Evolutionary conservation across 1,284 basidiomycete genomes (phyloP), one percentile per base, ranked within the genome.

Genomic region (Phylloboletellus chloephorus): DNA sequence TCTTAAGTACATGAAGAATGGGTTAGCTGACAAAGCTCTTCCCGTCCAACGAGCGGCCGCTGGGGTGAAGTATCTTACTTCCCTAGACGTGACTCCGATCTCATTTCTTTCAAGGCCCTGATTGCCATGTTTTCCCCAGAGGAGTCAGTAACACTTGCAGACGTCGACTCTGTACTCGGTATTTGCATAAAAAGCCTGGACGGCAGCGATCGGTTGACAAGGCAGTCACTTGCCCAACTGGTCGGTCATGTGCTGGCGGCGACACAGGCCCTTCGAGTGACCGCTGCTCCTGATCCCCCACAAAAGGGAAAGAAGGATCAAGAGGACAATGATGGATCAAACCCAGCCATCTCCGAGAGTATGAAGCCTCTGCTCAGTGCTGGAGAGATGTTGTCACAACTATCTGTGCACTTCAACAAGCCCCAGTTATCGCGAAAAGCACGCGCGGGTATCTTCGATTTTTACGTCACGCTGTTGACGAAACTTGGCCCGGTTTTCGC

Each of bases 1-100:
- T 31, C 57, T 90, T 44, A 98, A 96, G 63, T 78, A 88, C 46
- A 82, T 91, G 65, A 82, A 78, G 51, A 69, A 74, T 22, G 79
- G 77, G 0, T 69, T 98, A 2, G 72, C 73, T 2, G 95, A 98
- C 63, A 92, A 91, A 64, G 82, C 85, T 5, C 72, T 92, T 7
- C 78, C 91, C 3, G 75, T 98, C 10, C 90, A 97, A 57, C 79
- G 94, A 20, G 91, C 79, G 4, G 83, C 82, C 12, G 79, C 90
- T 20, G 82, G 88, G 52, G 88, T 89, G 49, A 43, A 71, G 53
- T 16, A 29, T 16, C 12, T 35, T 39, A 15, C 37, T 31, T 20
- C 16, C 25, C 26, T 33, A 23, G 8, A 19, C 12, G n/a, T n/a
- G 38, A 40, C 35, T 40, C 6, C 31, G 34, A 36, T 47, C 44